Conservation (phyloP, 2,329 filamentous ascomycete species). For the Hypoxylon sp. region DNA sequence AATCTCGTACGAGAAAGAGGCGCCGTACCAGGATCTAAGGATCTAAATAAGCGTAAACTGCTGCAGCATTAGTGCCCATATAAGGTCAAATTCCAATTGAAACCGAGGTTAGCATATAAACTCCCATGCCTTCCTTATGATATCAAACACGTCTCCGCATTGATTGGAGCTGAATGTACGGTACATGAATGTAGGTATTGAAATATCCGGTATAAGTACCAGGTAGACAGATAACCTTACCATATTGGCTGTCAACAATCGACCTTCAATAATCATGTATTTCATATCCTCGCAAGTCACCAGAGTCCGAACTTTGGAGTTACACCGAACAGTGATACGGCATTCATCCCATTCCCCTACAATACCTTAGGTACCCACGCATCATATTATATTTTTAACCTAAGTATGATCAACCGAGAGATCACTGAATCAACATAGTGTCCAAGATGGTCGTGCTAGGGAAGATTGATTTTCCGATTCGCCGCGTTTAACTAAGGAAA, state of each 20-base stretch:
- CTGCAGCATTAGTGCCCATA: too few relatives aligned
- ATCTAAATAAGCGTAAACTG: too few relatives aligned
- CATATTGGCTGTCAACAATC: too few relatives aligned
- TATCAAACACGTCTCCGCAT: too few relatives aligned
- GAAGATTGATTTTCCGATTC: constrained; percentile 12
- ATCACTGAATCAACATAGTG: background rate
- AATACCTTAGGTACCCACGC: background rate
- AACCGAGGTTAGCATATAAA: too few relatives aligned
- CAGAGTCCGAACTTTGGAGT: constrained; percentile 3
- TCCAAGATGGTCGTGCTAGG: background rate
- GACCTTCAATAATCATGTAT: too few relatives aligned
- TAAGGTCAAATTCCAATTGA: too few relatives aligned
- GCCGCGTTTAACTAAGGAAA: constrained; percentile 12
- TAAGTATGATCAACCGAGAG: background rate
- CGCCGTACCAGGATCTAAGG: too few relatives aligned
- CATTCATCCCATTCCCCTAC: background rate
- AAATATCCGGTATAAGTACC: background rate
- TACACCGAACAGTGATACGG: constrained; percentile 5
- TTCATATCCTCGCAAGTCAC: background rate
- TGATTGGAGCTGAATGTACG: too few relatives aligned
- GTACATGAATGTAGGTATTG: background rate
- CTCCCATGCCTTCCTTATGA: too few relatives aligned
- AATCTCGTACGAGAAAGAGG: background rate
- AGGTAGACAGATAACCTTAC: background rate
- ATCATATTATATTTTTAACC: background rate